Base-by-base conservation (phyloP, 2,329 filamentous ascomycete species). In the Stylonectria norvegica region DNA sequence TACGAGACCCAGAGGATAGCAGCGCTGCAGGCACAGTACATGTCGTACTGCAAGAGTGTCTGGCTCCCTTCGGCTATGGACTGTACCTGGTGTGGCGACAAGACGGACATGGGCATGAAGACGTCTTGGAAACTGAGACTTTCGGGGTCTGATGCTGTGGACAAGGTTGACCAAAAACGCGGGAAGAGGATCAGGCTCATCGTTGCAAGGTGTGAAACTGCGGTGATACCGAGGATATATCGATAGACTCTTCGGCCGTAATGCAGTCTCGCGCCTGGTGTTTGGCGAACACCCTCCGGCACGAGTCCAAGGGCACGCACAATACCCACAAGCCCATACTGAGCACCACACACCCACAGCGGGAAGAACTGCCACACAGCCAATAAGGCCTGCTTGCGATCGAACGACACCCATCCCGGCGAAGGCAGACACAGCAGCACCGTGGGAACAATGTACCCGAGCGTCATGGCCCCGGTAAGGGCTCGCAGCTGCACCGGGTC, bases 331-430 rank as follows among this genome's bases (percentile, higher is more conserved):
- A 49, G 34, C 15, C 46, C 4, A 9, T 32, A 20, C 15, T 54
- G 53, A 4, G 27, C 15, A 4, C 46, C 5, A 25, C 36, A 30
- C 7, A 50, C 45, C 33, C 43, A 52, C 8, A 56, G 8, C 1
- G 56, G 56, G 28, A 56, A 56, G 11, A 42, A 27, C 19, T 56
- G 53, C 55, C 55, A 57, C 1, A 50, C 14, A 2, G 47, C 51
- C 8, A 57, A 29, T 2, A 45, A 34, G 18, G 48, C n/a, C 28
- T 54, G 52, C 15, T 51, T 47, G 14, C 34, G 39, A 10, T 47
- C 41, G 14, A 36, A 36, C 1, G 47, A 39, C 29, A 54, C 36
- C 18, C 48, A 3, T 4, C n/a, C 12, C 5, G 52, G 43, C 8
- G 43, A 37, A 2, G 52, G 48, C 4, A 58, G 40, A 15, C 35